These are phyloP conservation scores for Trichoderma sp. DNA, from an alignment of 2,329 filamentous ascomycete species.

Conservation along the genomic window DNA sequence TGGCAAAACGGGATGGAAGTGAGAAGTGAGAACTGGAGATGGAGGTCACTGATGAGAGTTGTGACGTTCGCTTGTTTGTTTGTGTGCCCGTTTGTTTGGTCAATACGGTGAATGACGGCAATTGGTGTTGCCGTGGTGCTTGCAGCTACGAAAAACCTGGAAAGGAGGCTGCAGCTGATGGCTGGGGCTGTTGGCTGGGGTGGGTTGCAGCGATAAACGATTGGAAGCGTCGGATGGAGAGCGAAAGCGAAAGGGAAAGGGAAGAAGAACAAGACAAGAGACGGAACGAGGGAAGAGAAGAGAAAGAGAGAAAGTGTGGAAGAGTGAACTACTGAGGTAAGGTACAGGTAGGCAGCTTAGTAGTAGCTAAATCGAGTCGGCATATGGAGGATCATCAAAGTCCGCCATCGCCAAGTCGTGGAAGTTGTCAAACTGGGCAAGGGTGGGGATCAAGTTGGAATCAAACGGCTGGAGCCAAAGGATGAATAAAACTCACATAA, in stretches of 20 bases:
- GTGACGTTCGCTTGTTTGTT: not conserved
- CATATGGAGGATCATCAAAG: not conserved
- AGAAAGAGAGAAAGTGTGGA: not conserved
- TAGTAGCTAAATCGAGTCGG: not conserved
- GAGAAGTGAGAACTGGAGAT: not conserved
- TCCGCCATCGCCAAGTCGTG: not conserved
- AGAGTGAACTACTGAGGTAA: not conserved
- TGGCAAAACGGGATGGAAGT: slow-evolving; percentile 23
- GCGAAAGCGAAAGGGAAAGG: not conserved
- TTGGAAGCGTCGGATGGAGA: not conserved
- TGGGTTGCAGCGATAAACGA: not conserved
- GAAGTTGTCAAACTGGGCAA: not conserved
- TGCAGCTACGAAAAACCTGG: not conserved
- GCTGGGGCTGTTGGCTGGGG: not conserved
- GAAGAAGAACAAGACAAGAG: not conserved
- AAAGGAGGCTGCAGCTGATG: not conserved
- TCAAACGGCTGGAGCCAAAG: not conserved
- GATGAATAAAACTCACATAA: not conserved
- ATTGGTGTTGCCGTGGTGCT: not conserved
- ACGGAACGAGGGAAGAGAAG: not conserved
- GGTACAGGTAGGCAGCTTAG: not conserved
- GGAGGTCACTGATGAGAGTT: not conserved
- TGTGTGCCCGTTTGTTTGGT: not conserved
- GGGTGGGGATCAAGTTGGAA: not conserved
- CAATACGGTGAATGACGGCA: not conserved